phyloP scores from a whole-genome alignment of 2,329 filamentous ascomycete genomes.

The Diaporthe ilicicola region DNA sequence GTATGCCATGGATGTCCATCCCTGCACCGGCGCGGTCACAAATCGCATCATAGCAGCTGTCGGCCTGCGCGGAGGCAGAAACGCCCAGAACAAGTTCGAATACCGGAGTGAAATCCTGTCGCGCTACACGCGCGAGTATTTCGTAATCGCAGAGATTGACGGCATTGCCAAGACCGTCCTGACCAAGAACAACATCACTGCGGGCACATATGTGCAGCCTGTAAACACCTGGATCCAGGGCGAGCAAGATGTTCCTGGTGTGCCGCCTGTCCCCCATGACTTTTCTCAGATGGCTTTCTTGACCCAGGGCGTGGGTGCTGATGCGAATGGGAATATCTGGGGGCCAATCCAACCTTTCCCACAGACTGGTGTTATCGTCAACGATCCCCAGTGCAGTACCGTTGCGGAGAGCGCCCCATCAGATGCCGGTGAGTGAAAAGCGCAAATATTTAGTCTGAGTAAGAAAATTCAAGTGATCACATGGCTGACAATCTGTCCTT shows the following conservation, averaged over 20 bases:
- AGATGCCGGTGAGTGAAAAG: background rate
- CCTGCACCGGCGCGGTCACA: slow-evolving; percentile 46
- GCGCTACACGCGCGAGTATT: slow-evolving; percentile 48
- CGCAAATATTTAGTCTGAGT: background rate
- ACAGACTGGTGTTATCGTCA: slow-evolving; percentile 45
- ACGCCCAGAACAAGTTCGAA: slow-evolving; percentile 48
- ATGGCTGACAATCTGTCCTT: slow-evolving; percentile 19
- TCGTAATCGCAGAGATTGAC: slow-evolving; percentile 44
- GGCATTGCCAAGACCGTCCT: slow-evolving; percentile 41
- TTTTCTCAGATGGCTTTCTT: slow-evolving; percentile 48
- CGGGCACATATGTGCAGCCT: slow-evolving; percentile 47
- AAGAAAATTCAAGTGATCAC: too few species aligned
- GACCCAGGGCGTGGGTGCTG: slow-evolving; percentile 45
- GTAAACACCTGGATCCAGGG: slow-evolving; percentile 48
- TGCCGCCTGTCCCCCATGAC: slow-evolving; percentile 44
- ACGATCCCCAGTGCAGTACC: slow-evolving; percentile 33
- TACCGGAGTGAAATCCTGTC: slow-evolving; percentile 44
- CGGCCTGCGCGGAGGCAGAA: slow-evolving; percentile 42
- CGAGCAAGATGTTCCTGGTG: slow-evolving; percentile 48
- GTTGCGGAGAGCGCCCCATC: background rate
- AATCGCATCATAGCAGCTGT: slow-evolving; percentile 46
- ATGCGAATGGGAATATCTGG: slow-evolving; percentile 46
- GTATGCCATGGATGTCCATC: slow-evolving; percentile 47
- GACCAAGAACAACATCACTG: slow-evolving; percentile 46
- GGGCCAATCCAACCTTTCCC: slow-evolving; percentile 49